Evolutionary conservation across 1,284 basidiomycete species (phyloP).

Genomic region (Chalciporus sp.): DNA sequence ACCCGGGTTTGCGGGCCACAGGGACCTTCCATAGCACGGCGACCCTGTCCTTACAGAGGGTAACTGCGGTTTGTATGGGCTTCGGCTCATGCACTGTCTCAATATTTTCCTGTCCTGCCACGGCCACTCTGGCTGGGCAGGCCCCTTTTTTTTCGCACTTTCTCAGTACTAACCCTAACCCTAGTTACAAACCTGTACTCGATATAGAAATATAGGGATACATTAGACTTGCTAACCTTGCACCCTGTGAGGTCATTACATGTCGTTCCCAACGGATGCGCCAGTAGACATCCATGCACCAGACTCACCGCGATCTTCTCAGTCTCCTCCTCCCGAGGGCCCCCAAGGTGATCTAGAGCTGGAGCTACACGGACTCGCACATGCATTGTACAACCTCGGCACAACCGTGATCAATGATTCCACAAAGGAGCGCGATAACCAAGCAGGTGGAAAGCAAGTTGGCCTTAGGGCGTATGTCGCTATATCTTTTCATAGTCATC

Average conservation of each 20-base stretch:
- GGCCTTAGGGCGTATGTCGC: constrained; percentile 61
- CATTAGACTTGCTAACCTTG: constrained; percentile 20
- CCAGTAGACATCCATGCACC: constrained; percentile 44
- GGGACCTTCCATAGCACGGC: constrained; percentile 53
- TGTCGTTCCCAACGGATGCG: constrained; percentile 17
- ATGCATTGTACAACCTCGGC: constrained; percentile 74
- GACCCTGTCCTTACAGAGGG: constrained; percentile 45
- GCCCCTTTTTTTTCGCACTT: constrained; percentile 28
- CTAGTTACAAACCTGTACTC: not conserved
- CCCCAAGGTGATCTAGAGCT: constrained; percentile 72
- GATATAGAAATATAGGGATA: constrained; percentile 1
- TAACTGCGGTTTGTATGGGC: constrained; percentile 32
- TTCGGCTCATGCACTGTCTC: constrained; percentile 40
- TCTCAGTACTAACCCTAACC: constrained; percentile 14
- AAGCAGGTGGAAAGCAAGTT: constrained; percentile 67
- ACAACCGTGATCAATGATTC: constrained; percentile 78
- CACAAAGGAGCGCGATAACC: constrained; percentile 72
- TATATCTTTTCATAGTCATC: not conserved
- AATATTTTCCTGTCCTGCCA: constrained; percentile 36
- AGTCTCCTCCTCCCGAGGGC: constrained; percentile 69
- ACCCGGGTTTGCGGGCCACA: constrained; percentile 44
- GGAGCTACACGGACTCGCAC: constrained; percentile 72
- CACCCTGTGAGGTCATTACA: constrained; percentile 40
- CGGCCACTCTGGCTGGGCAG: constrained; percentile 41
- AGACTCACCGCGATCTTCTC: constrained; percentile 70